phyloP scores from a whole-genome alignment of 2,329 filamentous ascomycete species.

The Ophiocordyceps unilateralis region DNA sequence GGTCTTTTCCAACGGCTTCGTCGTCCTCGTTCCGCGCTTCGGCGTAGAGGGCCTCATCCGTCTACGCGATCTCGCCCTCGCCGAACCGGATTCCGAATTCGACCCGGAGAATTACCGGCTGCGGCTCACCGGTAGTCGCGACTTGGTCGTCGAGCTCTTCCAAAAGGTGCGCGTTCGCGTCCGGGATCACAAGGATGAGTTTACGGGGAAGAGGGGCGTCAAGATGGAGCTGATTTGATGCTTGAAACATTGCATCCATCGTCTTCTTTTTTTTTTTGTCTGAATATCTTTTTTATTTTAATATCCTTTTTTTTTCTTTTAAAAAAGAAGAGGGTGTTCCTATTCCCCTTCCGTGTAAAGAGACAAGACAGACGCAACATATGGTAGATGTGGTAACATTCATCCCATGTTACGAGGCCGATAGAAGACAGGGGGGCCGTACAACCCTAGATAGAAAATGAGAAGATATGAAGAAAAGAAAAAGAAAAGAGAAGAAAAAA shows the following conservation, averaged over 20 bases:
- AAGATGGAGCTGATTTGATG: slow-evolving; percentile 50
- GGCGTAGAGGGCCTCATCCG: slow-evolving; percentile 88
- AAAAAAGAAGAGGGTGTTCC: too few species aligned
- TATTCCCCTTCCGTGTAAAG: too few species aligned
- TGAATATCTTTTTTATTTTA: background rate
- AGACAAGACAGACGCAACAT: too few species aligned
- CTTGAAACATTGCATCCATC: slow-evolving; percentile 1
- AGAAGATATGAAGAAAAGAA: too few species aligned
- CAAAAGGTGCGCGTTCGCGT: slow-evolving; percentile 81
- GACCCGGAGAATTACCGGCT: slow-evolving; percentile 77
- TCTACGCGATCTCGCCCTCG: slow-evolving; percentile 62
- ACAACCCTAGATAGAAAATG: too few species aligned
- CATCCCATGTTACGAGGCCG: too few species aligned
- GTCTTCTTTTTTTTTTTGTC: background rate
- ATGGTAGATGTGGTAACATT: too few species aligned
- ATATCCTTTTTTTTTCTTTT: too few species aligned
- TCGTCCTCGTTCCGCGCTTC: slow-evolving; percentile 89
- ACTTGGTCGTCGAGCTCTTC: slow-evolving; percentile 63
- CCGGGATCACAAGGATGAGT: slow-evolving; percentile 82
- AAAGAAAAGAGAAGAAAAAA: too few species aligned
- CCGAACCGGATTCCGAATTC: slow-evolving; percentile 65
- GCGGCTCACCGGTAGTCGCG: slow-evolving; percentile 35
- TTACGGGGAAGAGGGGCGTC: slow-evolving; percentile 86
- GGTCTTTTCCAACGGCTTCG: slow-evolving; percentile 93
- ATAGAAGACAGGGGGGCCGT: too few species aligned